Base-by-base conservation (phyloP, 306 rosid genomes). In the Morella rubra region DNA sequence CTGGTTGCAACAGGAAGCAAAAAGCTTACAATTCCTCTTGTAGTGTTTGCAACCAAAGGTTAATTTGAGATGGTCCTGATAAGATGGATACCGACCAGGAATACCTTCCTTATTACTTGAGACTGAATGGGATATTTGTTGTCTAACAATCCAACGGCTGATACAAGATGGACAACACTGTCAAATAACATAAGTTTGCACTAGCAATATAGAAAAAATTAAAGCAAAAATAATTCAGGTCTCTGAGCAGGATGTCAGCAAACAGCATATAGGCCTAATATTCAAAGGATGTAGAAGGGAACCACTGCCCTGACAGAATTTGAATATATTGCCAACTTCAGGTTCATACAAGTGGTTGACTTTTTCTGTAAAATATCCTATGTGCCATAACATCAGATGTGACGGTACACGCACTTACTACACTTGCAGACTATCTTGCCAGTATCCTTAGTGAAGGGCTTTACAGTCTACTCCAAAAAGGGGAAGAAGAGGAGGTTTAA, bases 11-110 rank as follows among this genome's bases (percentile, higher is more conserved):
- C 98, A 95, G 32, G 90, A 75, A 82, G 92, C 86, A 7, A 92
- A 75, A 79, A 95, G 93, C 86, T 95, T 95, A 74, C 97, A 92
- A 84, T 85, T 92, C 73, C 98, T 89, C 90, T 85, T 92, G 79
- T 95, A 95, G 91, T 95, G 98, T 81, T 92, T 84, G 83, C 98
- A 95, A 22, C 98, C 98, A 81, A 85, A 81, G 67, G 69, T 72
- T 80, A 44, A 77, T 61, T 86, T 79, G 71, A 73, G 85, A 69
- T 91, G 90, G 76, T 95, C 97, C 76, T 76, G 84, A 76, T 85
- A 92, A 42, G 97, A 95, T 68, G 97, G 92, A 82, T 82, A 65
- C 83, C 85, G 90, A 71, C 93, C 93, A 44, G 87, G 84, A 76
- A 89, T 79, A 72, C 86, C 97, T 78, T 78, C 88, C 69, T 81